phyloP scores from a whole-genome alignment of 805 yeast species.

The Nakazawaea ishiwadae region DNA sequence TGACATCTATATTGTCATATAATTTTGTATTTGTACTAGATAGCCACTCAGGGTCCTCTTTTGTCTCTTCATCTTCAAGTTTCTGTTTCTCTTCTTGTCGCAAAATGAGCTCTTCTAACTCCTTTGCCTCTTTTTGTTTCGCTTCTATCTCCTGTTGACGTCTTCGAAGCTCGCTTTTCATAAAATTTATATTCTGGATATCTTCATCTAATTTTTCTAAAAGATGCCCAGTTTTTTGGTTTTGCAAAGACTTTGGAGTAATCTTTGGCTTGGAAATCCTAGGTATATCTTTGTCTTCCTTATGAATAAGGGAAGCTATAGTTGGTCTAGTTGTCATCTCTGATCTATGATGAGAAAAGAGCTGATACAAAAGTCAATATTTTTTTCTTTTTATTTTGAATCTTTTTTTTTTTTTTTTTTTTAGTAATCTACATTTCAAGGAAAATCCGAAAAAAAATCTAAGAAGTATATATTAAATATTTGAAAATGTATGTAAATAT shows the following conservation, averaged over 20 bases:
- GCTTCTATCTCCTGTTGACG: slow-evolving; percentile 16
- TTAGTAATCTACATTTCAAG: no score
- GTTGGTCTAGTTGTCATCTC: slow-evolving; percentile 11
- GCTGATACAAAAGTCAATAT: not conserved
- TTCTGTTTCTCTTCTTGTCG: slow-evolving; percentile 7
- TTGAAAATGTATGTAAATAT: not conserved
- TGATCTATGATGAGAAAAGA: not conserved
- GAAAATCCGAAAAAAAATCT: no score
- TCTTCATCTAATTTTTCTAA: slow-evolving; percentile 38
- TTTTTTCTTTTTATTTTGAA: not conserved
- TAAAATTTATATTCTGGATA: slow-evolving; percentile 34
- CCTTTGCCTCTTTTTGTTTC: slow-evolving; percentile 14
- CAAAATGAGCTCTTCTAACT: slow-evolving; percentile 1
- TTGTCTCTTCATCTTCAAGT: not conserved
- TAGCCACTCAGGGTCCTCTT: slow-evolving; percentile 9
- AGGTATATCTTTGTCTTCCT: slow-evolving; percentile 11
- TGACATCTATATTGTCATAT: slow-evolving; percentile 25
- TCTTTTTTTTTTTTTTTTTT: not conserved
- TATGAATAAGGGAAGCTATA: slow-evolving; percentile 11
- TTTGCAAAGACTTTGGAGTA: slow-evolving; percentile 18
- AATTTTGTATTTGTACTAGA: slow-evolving; percentile 19
- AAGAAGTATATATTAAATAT: no score
- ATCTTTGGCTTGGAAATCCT: not conserved
- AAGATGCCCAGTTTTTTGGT: slow-evolving; percentile 26
- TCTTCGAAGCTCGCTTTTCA: slow-evolving; percentile 26